Evolutionary conservation across 108 stramenopile species (phyloP), one percentile per base, ranked within the genome.

Genomic region (Nitzschia sp.): DNA sequence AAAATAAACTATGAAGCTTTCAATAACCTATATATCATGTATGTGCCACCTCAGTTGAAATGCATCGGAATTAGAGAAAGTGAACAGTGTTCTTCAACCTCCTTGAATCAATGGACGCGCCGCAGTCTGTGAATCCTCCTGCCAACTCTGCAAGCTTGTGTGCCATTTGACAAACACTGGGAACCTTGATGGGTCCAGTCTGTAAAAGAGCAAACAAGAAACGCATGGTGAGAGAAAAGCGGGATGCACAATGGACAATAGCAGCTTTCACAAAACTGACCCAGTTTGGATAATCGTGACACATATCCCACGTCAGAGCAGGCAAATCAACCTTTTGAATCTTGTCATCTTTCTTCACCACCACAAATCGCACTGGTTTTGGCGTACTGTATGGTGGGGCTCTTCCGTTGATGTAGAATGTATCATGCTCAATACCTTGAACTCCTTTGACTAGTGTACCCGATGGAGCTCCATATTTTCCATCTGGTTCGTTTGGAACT

Each of bases 271-370:
- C n/a, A n/a, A n/a, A 8, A 61, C 59, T 61, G 38, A 78, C 54
- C 86, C 86, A 87, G 70, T 87, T 87, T 19, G 83, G 80, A 74
- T 87, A 87, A 51, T 83, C 83, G 65, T 87, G 83, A 42, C 82
- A 87, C 58, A 80, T 38, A 39, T 73, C 71, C 82, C 83, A 83
- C 1, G 86, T 75, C 14, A 87, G 66, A 41, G 68, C 55, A 2
- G 77, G 51, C 11, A 83, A 62, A n/a, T 73, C 57, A 15, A 80
- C 76, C 19, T 56, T 10, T 10, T 63, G 64, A 42, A 87, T 37
- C 39, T 60, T 60, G 15, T 58, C 37, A 60, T 87, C 86, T 22
- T 70, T 64, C 10, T 81, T 37, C 8, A 83, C 71, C 11, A 83
- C 67, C 40, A 82, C 52, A 40, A 82, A 87, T 42, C 83, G 82